A percentile compares a stretch with the other conserved stretches of the same genome.
phyloP scores from a whole-genome alignment of 441 rosid species.

The Adansonia grandidieri region DNA sequence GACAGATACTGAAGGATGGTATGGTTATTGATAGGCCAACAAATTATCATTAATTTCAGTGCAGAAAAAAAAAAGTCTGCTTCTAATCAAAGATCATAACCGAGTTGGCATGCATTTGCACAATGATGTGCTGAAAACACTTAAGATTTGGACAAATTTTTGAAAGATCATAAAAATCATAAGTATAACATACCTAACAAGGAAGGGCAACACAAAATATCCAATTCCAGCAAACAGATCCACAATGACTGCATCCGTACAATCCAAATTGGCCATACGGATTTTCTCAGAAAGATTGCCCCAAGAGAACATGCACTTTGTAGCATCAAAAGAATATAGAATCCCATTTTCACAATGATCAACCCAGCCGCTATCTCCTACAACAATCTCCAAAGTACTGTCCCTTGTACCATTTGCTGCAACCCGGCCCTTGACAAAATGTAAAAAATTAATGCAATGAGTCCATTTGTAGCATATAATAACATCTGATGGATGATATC shows the following conservation, averaged over 20 bases:
- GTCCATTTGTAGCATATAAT: not conserved
- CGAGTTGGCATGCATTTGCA: not conserved
- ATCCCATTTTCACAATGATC: slow-evolving; percentile 84
- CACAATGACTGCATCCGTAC: slow-evolving; percentile 69
- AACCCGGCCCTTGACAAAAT: slow-evolving; percentile 67
- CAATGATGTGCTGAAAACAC: not conserved
- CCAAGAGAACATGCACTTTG: slow-evolving; percentile 98
- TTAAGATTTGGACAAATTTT: slow-evolving; percentile 5
- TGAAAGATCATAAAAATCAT: slow-evolving; percentile 14
- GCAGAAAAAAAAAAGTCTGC: not conserved
- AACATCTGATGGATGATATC: not conserved
- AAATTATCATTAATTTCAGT: slow-evolving; percentile 1
- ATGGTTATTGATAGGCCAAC: not conserved
- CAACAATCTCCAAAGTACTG: slow-evolving; percentile 77
- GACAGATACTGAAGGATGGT: not conserved
- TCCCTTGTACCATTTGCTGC: slow-evolving; percentile 83
- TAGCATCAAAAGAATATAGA: slow-evolving; percentile 82
- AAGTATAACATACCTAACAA: slow-evolving; percentile 63
- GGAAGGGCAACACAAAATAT: slow-evolving; percentile 86
- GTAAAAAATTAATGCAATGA: slow-evolving; percentile 30
- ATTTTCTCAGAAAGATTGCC: slow-evolving; percentile 97
- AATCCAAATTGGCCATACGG: slow-evolving; percentile 76
- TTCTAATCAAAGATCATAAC: slow-evolving; percentile 5
- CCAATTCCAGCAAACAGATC: slow-evolving; percentile 97
- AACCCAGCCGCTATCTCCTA: slow-evolving; percentile 93